These are phyloP conservation scores for Marchantia polymorpha DNA, from an alignment of 225 moss, liverwort and hornwort genomes.

Conservation along the genomic window DNA sequence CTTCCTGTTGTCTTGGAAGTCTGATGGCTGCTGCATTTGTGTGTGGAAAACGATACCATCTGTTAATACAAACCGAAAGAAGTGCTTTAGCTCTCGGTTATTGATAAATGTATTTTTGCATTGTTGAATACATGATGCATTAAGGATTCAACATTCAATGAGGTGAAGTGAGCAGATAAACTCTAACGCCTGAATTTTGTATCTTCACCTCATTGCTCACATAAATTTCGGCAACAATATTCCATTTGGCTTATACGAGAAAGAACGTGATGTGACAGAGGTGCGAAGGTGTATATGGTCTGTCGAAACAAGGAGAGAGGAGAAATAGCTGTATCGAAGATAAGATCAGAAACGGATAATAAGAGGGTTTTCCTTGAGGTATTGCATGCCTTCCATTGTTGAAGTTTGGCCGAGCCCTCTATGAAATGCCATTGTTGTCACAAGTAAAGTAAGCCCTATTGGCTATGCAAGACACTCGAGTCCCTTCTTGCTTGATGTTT, in stretches of 20 bases:
- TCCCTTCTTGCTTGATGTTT: background rate
- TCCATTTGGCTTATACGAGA: background rate
- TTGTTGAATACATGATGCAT: background rate
- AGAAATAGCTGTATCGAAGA: constrained; percentile 69
- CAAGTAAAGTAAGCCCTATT: background rate
- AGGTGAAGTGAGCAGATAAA: too few relatives aligned
- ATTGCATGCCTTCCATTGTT: background rate
- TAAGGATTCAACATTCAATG: too few relatives aligned
- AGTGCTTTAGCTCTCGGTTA: background rate
- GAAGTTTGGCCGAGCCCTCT: background rate
- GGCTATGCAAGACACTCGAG: background rate
- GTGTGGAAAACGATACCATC: background rate
- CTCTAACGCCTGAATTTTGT: too few relatives aligned
- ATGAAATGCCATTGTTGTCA: background rate
- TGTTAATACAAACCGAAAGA: background rate
- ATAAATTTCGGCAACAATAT: background rate
- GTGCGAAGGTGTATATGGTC: constrained; percentile 65
- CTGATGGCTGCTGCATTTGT: background rate
- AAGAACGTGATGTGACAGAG: constrained; percentile 42
- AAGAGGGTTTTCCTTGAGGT: constrained; percentile 59
- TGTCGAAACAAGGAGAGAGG: constrained; percentile 74
- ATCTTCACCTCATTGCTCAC: background rate
- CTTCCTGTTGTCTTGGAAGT: background rate
- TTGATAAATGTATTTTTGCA: background rate
- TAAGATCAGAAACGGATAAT: constrained; percentile 64